Percentiles rank a stretch among this genome's conserved stretches.
Conservation (phyloP, 768 basidiomycete species). For the Suillus brevipes region DNA sequence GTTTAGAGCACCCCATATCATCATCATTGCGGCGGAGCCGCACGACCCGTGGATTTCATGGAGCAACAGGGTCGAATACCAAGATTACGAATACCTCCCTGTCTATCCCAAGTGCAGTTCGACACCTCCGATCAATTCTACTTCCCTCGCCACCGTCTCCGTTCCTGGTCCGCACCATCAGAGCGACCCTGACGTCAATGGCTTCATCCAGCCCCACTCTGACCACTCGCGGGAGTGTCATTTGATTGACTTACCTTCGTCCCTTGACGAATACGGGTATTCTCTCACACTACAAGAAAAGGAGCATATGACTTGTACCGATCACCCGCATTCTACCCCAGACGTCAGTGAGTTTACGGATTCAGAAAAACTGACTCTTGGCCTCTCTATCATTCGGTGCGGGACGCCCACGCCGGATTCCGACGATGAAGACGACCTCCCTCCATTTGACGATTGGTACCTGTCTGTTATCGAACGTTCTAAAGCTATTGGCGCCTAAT, state of each 20-base stretch:
- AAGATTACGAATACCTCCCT: slow-evolving; percentile 7
- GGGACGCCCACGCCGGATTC: slow-evolving; percentile 1
- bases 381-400: slow-evolving; percentile 2
- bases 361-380: background rate
- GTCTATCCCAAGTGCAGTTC: background rate
- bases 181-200: background rate
- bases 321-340: background rate
- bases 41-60: slow-evolving; percentile 41
- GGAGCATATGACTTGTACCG: background rate
- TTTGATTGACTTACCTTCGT: background rate
- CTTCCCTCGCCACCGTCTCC: background rate
- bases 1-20: slow-evolving; percentile 45
- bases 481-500: background rate
- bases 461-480: slow-evolving; percentile 13
- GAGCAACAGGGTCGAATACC: slow-evolving; percentile 27
- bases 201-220: background rate
- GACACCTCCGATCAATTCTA: background rate
- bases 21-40: slow-evolving; percentile 41
- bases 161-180: slow-evolving; percentile 1
- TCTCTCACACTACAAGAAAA: slow-evolving; percentile 6
- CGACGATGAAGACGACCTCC: slow-evolving; percentile 15
- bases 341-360: background rate
- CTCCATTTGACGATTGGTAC: slow-evolving; percentile 21
- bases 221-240: slow-evolving; percentile 10
- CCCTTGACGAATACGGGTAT: slow-evolving; percentile 3